Evolutionary conservation across 306 rosid species (phyloP).

Genomic region (Cicer judaicum): DNA sequence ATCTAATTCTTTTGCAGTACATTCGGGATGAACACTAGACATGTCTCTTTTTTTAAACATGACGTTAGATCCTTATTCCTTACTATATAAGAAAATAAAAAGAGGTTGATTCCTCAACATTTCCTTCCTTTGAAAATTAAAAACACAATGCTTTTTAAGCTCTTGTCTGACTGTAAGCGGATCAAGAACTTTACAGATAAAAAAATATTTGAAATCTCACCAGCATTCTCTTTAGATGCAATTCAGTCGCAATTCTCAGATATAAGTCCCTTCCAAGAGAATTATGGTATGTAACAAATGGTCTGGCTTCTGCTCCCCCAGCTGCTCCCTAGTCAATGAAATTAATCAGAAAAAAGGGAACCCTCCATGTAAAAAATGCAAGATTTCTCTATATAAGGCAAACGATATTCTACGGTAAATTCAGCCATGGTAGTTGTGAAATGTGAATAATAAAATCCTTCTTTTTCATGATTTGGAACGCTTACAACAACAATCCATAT

Average conservation of each 20-base stretch:
- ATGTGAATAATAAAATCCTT: no score
- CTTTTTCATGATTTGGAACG: no score
- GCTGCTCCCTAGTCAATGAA: constrained; percentile 85
- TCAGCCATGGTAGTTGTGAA: no score
- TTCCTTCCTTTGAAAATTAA: constrained; percentile 9
- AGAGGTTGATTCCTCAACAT: constrained; percentile 14
- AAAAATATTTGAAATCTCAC: constrained; percentile 58
- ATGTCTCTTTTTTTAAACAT: constrained; percentile 10
- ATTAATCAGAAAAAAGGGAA: constrained; percentile 41
- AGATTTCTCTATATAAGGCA: not conserved
- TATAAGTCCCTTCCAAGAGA: constrained; percentile 92
- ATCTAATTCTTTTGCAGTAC: constrained; percentile 29
- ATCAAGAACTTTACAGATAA: constrained; percentile 17
- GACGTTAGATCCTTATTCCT: not conserved
- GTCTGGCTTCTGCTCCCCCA: constrained; percentile 99
- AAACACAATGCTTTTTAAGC: not conserved
- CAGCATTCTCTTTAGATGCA: constrained; percentile 97
- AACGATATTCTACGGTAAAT: no score
- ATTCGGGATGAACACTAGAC: constrained; percentile 15
- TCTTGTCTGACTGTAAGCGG: not conserved
- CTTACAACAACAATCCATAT: no score
- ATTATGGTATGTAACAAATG: constrained; percentile 93
- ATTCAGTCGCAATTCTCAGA: constrained; percentile 96
- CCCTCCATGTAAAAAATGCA: constrained; percentile 32
- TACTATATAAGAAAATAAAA: constrained; percentile 5